Conservation (phyloP, 495 filamentous ascomycete species). For the Aspergillus campestris region DNA sequence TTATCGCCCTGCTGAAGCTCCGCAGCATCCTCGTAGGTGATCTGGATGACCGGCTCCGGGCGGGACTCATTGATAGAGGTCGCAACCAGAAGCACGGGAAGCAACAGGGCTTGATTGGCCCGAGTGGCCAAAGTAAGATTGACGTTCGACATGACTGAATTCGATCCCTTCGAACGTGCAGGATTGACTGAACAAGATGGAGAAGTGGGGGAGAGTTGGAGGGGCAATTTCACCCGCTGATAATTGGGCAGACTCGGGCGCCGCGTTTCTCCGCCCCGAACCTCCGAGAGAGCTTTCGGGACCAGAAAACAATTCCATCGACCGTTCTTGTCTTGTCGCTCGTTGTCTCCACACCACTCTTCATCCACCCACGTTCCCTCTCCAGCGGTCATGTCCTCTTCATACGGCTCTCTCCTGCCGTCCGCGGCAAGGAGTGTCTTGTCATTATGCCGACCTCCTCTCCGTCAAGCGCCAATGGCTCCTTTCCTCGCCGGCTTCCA, state of each 20-base stretch:
- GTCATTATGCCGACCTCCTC: conserved; percentile 26
- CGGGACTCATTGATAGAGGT: conserved; percentile 42
- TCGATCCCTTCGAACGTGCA: conserved; percentile 1
- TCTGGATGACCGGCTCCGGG: conserved; percentile 33
- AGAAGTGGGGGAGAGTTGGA: conserved; percentile 14
- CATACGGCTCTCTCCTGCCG: conserved; percentile 29
- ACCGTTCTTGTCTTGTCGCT: too few relatives aligned
- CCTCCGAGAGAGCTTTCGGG: conserved; percentile 18
- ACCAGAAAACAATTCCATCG: conserved; percentile 29
- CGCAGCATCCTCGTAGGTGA: conserved; percentile 41
- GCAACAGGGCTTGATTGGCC: conserved; percentile 46
- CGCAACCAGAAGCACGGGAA: conserved; percentile 42
- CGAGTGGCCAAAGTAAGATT: conserved; percentile 51
- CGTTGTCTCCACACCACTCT: conserved; percentile 1
- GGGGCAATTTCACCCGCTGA: conserved; percentile 13
- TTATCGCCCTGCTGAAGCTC: conserved; percentile 35
- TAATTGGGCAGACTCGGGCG: too few relatives aligned
- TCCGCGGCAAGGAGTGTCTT: conserved; percentile 29
- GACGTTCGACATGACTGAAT: conserved; percentile 25
- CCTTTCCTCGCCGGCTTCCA: conserved; percentile 24
- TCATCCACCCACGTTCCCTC: not conserved
- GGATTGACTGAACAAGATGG: conserved; percentile 8
- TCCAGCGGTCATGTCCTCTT: conserved; percentile 28
- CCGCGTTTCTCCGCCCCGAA: conserved; percentile 26
- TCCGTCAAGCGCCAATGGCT: conserved; percentile 25